These are phyloP conservation scores for Pterocarpus macrocarpus DNA, from an alignment of 306 rosid species.

Conservation along the genomic window DNA sequence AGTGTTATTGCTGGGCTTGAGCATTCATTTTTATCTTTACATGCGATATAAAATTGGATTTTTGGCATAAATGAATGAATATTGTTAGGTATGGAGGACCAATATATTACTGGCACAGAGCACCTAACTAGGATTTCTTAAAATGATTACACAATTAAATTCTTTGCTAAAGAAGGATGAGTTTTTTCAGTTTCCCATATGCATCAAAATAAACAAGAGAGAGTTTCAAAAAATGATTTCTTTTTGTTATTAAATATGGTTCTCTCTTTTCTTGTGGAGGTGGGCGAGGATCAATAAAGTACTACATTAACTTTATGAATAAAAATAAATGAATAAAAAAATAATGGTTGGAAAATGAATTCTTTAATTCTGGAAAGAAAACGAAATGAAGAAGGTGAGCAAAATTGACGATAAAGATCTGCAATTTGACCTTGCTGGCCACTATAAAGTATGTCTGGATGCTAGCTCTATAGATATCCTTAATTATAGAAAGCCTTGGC, in stretches of 20 bases:
- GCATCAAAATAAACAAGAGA: not conserved
- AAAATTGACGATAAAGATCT: not conserved
- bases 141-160: not conserved
- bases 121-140: not conserved
- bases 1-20: no score
- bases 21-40: no score
- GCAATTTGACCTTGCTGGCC: slow-evolving; percentile 22
- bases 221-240: no score
- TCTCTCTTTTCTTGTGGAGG: not conserved
- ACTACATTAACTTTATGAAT: not conserved
- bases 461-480: slow-evolving; percentile 23
- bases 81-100: not conserved
- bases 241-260: not conserved
- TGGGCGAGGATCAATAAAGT: not conserved
- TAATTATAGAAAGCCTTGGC: not conserved
- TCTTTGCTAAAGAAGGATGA: not conserved
- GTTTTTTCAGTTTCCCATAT: not conserved
- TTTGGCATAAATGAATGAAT: not conserved
- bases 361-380: not conserved
- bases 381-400: slow-evolving; percentile 9
- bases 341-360: not conserved
- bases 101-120: not conserved
- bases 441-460: slow-evolving; percentile 7
- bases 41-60: not conserved
- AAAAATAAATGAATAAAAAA: not conserved